These are phyloP conservation scores for Hanseniaspora nectarophila DNA, from an alignment of 805 yeast species.

Conservation along the genomic window DNA sequence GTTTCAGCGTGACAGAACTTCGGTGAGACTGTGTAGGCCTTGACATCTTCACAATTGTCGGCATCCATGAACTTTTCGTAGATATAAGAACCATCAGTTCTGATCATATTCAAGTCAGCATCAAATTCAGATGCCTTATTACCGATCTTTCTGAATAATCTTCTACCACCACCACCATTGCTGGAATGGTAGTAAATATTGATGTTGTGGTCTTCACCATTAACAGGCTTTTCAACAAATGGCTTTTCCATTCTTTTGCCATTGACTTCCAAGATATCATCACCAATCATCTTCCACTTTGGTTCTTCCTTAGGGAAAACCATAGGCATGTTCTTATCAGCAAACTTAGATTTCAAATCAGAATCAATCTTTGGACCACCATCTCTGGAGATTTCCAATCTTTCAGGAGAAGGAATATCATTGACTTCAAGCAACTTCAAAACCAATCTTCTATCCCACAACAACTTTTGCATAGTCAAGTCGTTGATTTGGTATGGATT, in stretches of 20 bases:
- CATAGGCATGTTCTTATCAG: slow-evolving; percentile 43
- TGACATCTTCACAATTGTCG: slow-evolving; percentile 95
- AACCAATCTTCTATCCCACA: slow-evolving; percentile 96
- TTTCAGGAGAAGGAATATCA: slow-evolving; percentile 77
- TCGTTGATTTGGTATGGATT: slow-evolving; percentile 87
- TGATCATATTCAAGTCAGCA: slow-evolving; percentile 56
- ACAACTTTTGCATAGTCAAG: slow-evolving; percentile 73
- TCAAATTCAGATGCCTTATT: slow-evolving; percentile 95
- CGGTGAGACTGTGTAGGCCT: slow-evolving; percentile 93
- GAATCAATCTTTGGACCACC: slow-evolving; percentile 78
- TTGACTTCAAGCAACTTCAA: slow-evolving; percentile 64
- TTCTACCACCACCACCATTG: slow-evolving; percentile 95
- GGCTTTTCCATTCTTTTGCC: slow-evolving; percentile 72
- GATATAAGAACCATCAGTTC: slow-evolving; percentile 82
- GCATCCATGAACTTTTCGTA: slow-evolving; percentile 96
- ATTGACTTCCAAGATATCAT: slow-evolving; percentile 65
- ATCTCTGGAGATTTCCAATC: slow-evolving; percentile 84
- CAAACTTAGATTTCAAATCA: slow-evolving; percentile 48
- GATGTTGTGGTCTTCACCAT: slow-evolving; percentile 96
- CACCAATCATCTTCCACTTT: slow-evolving; percentile 75
- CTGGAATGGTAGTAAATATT: slow-evolving; percentile 77
- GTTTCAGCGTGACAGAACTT: slow-evolving; percentile 94
- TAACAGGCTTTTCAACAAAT: slow-evolving; percentile 95
- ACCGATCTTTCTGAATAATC: slow-evolving; percentile 88
- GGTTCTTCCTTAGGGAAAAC: slow-evolving; percentile 46